Evolutionary conservation across 1,284 basidiomycete species (phyloP).

Genomic region (Heterobasidion annosum): DNA sequence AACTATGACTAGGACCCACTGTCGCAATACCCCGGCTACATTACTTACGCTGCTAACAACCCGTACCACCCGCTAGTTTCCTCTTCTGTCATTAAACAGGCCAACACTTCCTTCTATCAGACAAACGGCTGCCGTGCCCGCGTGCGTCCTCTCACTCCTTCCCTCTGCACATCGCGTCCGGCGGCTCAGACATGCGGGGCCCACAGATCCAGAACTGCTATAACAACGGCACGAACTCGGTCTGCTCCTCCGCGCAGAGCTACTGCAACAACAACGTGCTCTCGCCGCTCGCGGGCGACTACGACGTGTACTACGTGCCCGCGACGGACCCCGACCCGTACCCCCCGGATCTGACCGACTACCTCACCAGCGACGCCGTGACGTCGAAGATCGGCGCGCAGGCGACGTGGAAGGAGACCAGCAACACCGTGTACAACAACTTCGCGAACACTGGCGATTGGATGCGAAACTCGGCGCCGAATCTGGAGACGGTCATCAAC

Average conservation of each 20-base stretch:
- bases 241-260: constrained; percentile 44
- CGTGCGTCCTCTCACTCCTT: neutral
- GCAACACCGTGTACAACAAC: constrained; percentile 38
- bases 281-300: constrained; percentile 36
- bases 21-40: constrained; percentile 47
- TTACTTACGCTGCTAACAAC: constrained; percentile 43
- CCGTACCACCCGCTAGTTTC: constrained; percentile 42
- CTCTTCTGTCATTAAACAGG: constrained; percentile 25
- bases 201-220: constrained; percentile 43
- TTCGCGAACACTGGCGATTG: constrained; percentile 54
- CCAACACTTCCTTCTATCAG: constrained; percentile 34
- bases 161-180: neutral
- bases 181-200: constrained; percentile 3
- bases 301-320: constrained; percentile 45
- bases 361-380: constrained; percentile 25
- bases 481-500: constrained; percentile 50
- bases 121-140: constrained; percentile 35
- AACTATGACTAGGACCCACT: constrained; percentile 36
- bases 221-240: constrained; percentile 31
- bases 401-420: constrained; percentile 35
- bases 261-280: constrained; percentile 50
- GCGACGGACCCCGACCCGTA: constrained; percentile 41
- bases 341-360: constrained; percentile 39
- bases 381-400: constrained; percentile 40
- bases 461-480: constrained; percentile 49